Evolutionary conservation across 2,329 filamentous ascomycete species (phyloP), one percentile per base, ranked within the genome.

Genomic region (Ceratocystis variospora): DNA sequence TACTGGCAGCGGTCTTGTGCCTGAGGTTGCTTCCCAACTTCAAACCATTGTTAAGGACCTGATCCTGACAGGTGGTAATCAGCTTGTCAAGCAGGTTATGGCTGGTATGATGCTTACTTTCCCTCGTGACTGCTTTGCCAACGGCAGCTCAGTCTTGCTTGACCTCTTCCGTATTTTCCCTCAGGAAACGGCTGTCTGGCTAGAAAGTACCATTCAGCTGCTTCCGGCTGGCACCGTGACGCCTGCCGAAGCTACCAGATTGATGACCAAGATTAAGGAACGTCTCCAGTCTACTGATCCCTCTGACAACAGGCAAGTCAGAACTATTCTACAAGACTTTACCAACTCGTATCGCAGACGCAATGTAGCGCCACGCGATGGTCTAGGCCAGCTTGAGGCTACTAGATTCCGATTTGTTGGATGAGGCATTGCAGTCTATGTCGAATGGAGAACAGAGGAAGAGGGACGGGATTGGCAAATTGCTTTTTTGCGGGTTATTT

Each of bases 61-160:
- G 64, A 78, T 96, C 28, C 70, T 81, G 1, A 77, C 80, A 0
- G 85, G 91, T 69, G 91, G 94, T 46, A 87, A 90, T 72, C 78
- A 85, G 66, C 80, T 99, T 33, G 87, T 94, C 6, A 93, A 96
- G 76, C 88, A 92, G 69, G 87, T 96, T 67, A 81, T 99, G 78
- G 94, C 92, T 0, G 94, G 94, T 68, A 96, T 99, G 92, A 97
- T 99, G 93, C 96, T 96, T 74, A 95, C 88, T 0, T 99, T 99
- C 77, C 95, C 94, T 0, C 85, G 89, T 55, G 94, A 97, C 75
- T 96, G 92, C 77, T 96, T 97, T 73, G 87, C 92, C 0, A 94
- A 99, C 73, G 92, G 91, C 17, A 96, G 90, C 62, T 92, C 91
- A 3, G 90, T 96, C n/a, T 78, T 99, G 64, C 84, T 99, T 68